Evolutionary conservation across 2,329 filamentous ascomycete genomes (phyloP).

Genomic region (Cercospora canescens): DNA sequence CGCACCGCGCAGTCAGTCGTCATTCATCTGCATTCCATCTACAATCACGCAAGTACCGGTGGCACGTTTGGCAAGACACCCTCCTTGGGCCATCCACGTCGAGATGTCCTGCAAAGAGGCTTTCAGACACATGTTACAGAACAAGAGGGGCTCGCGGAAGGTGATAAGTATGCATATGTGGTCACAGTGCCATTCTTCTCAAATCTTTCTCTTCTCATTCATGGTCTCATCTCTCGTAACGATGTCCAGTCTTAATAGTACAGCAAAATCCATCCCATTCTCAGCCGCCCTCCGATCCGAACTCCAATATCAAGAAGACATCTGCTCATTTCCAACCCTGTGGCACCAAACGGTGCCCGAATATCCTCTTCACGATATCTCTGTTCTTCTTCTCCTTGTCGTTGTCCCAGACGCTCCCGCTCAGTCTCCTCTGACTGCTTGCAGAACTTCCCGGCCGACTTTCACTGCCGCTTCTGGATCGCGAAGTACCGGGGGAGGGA

Average conservation of each 20-base stretch:
- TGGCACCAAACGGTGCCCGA: conserved; percentile 22
- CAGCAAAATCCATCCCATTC: neutral
- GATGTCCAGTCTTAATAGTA: neutral
- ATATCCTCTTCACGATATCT: conserved; percentile 14
- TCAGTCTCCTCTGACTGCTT: neutral
- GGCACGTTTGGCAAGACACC: too few relatives aligned
- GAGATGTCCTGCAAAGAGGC: too few relatives aligned
- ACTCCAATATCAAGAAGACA: conserved; percentile 9
- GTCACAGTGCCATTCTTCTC: neutral
- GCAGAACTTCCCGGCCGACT: neutral
- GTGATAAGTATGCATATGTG: neutral
- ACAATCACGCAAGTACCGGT: too few relatives aligned
- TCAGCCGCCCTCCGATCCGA: neutral
- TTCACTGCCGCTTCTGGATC: conserved; percentile 8
- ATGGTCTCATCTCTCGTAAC: neutral
- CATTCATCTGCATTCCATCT: neutral
- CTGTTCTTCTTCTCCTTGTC: conserved; percentile 24
- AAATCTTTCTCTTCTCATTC: neutral
- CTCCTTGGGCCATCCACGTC: too few relatives aligned
- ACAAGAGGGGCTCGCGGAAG: neutral
- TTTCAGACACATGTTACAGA: neutral
- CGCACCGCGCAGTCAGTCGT: neutral
- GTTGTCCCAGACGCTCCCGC: conserved; percentile 15
- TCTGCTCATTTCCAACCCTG: neutral
- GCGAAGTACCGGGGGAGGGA: neutral